phyloP scores from a whole-genome alignment of 768 basidiomycete species.

The Dentipellis sp. region DNA sequence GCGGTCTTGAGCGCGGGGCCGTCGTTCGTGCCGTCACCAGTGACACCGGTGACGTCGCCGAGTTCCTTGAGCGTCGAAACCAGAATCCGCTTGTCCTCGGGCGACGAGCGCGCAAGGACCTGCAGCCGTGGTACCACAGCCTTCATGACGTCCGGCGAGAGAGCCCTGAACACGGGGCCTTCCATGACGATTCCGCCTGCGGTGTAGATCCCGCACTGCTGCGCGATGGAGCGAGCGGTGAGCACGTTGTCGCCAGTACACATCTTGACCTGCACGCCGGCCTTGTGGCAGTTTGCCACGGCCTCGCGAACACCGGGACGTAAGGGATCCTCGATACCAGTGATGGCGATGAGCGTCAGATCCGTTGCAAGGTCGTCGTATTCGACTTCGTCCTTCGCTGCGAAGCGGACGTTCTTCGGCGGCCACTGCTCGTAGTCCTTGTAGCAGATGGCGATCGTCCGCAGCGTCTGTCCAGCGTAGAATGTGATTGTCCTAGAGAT shows the following conservation, averaged over 20 bases:
- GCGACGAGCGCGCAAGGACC: constrained; percentile 94
- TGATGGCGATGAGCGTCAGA: constrained; percentile 80
- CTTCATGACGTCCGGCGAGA: constrained; percentile 59
- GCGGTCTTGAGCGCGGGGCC: constrained; percentile 94
- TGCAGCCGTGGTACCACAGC: constrained; percentile 88
- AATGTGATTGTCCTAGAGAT: constrained; percentile 92
- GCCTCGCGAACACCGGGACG: constrained; percentile 85
- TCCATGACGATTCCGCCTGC: constrained; percentile 97
- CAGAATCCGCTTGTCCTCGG: constrained; percentile 92
- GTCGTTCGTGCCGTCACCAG: constrained; percentile 97
- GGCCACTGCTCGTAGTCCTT: constrained; percentile 85
- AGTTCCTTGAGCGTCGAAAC: constrained; percentile 81
- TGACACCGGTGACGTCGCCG: constrained; percentile 90
- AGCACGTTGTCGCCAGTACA: constrained; percentile 97
- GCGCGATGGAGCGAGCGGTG: constrained; percentile 92
- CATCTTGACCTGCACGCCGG: constrained; percentile 95
- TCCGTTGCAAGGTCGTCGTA: constrained; percentile 63
- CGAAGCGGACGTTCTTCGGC: constrained; percentile 35
- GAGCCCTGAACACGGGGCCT: constrained; percentile 83
- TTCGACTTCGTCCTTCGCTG: constrained; percentile 48
- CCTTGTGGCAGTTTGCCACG: constrained; percentile 76
- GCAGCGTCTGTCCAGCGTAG: constrained; percentile 92
- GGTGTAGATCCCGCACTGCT: constrained; percentile 92
- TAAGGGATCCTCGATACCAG: constrained; percentile 95
- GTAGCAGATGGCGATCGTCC: constrained; percentile 93